Conservation (phyloP, 768 basidiomycete species). For the Guyanaporus albipodus region DNA sequence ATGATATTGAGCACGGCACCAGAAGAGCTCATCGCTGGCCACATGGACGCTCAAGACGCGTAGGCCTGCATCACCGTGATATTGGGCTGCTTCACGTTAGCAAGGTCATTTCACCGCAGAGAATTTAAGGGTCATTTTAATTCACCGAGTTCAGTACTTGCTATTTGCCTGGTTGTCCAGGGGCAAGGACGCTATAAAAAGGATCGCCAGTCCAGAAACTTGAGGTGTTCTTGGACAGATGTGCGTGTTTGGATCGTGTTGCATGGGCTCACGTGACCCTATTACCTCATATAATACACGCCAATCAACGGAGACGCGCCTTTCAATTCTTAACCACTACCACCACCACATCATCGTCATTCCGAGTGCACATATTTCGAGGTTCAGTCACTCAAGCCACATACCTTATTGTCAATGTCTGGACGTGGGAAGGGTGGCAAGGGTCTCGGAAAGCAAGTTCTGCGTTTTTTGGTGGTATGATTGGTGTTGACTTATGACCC, state of each 20-base stretch:
- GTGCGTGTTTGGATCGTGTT: neutral
- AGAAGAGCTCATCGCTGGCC: too few relatives aligned
- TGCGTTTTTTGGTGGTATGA: too few relatives aligned
- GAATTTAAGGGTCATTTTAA: too few relatives aligned
- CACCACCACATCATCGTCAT: slow-evolving; percentile 3
- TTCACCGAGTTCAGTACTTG: too few relatives aligned
- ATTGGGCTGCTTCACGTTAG: too few relatives aligned
- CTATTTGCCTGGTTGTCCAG: too few relatives aligned
- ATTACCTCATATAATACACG: slow-evolving; percentile 31
- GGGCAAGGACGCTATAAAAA: neutral
- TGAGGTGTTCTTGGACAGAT: neutral
- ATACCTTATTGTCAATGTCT: slow-evolving; percentile 34
- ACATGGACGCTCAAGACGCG: too few relatives aligned
- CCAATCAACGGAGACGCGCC: slow-evolving; percentile 31
- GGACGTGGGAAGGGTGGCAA: slow-evolving; percentile 49
- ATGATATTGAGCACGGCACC: too few relatives aligned
- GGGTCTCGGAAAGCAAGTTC: slow-evolving; percentile 42
- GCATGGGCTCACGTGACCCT: slow-evolving; percentile 21
- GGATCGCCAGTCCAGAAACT: neutral
- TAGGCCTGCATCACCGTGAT: too few relatives aligned
- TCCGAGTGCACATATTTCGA: neutral
- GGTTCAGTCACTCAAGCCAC: slow-evolving; percentile 6
- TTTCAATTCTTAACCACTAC: slow-evolving; percentile 23
- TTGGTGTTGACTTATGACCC: slow-evolving; percentile 6
- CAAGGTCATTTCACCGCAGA: too few relatives aligned